These are phyloP conservation scores for Trichoderma erinaceum DNA, from an alignment of 495 filamentous ascomycete species.

Conservation along the genomic window DNA sequence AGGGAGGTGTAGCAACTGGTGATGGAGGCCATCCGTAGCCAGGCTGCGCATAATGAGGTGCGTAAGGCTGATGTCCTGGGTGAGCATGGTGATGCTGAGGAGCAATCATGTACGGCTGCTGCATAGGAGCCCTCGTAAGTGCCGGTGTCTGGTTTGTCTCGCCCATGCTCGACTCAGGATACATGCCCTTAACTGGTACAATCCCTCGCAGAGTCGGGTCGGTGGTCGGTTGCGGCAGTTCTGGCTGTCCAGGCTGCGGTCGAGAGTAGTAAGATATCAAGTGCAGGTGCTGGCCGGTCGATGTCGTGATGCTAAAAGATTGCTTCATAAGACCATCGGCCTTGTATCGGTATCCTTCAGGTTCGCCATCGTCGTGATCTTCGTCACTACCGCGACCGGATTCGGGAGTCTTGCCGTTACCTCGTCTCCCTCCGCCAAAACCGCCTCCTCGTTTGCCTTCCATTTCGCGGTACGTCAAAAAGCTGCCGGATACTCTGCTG, in stretches of 20 bases:
- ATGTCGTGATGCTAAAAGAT: constrained; percentile 97
- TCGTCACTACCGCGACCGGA: constrained; percentile 74
- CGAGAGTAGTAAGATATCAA: constrained; percentile 95
- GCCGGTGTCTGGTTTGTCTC: constrained; percentile 56
- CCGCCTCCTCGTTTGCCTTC: constrained; percentile 74
- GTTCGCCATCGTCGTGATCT: constrained; percentile 74
- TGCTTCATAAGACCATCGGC: constrained; percentile 97
- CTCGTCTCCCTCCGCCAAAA: constrained; percentile 50
- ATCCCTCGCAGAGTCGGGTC: constrained; percentile 81
- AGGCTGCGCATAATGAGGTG: constrained; percentile 34
- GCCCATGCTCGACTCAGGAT: constrained; percentile 93
- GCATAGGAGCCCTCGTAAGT: constrained; percentile 44
- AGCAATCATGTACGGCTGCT: constrained; percentile 32
- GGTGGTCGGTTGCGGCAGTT: constrained; percentile 68
- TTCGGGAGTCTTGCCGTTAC: constrained; percentile 72
- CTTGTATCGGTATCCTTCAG: constrained; percentile 96
- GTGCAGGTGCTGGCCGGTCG: constrained; percentile 82
- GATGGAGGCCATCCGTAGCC: constrained; percentile 63
- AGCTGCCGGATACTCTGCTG: constrained; percentile 93
- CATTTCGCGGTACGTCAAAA: constrained; percentile 97
- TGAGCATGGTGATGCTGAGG: constrained; percentile 42
- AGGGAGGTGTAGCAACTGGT: constrained; percentile 42
- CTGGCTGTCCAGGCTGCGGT: constrained; percentile 57
- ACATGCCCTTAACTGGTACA: constrained; percentile 81
- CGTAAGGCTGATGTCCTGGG: constrained; percentile 41